A percentile compares a stretch with the other conserved stretches of the same genome.
These are phyloP conservation scores for Pythium sp. DNA, from an alignment of 352 stramenopile genomes.

Conservation along the genomic window DNA sequence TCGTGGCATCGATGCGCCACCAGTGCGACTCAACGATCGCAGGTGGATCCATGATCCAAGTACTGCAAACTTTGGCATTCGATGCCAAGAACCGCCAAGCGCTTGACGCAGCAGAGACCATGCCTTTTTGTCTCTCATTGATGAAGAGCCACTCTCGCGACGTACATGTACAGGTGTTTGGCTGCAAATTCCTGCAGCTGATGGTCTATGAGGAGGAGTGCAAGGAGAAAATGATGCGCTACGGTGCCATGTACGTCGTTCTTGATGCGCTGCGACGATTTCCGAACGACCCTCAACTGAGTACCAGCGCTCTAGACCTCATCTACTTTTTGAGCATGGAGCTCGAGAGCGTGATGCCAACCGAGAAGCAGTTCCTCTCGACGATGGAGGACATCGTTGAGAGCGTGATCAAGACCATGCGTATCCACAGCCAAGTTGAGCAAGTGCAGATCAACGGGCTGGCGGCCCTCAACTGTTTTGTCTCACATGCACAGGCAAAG, in stretches of 20 bases:
- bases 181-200: conserved; percentile 67
- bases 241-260: conserved; percentile 29
- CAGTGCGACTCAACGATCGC: conserved; percentile 19
- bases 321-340: conserved; percentile 55
- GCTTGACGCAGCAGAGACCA: conserved; percentile 27
- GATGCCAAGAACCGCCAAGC: conserved; percentile 35
- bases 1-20: conserved; percentile 27
- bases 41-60: conserved; percentile 30
- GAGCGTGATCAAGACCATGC: conserved; percentile 35
- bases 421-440: conserved; percentile 25
- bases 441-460: conserved; percentile 51
- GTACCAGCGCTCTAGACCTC: conserved; percentile 41
- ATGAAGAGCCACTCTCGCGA: conserved; percentile 34
- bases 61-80: conserved; percentile 44
- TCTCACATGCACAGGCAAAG: conserved; percentile 28
- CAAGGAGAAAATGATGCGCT: conserved; percentile 40
- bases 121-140: conserved; percentile 29
- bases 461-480: conserved; percentile 42
- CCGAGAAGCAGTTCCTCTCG: conserved; percentile 2
- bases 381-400: conserved; percentile 25
- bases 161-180: conserved; percentile 37
- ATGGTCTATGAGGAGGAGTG: conserved; percentile 60
- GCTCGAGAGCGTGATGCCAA: conserved; percentile 26
- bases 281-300: conserved; percentile 35
- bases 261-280: conserved; percentile 36